A percentile compares a stretch with the other conserved stretches of the same genome.
Conservation (phyloP, 148 eudicot genomes). For the Chenopodium album region DNA sequence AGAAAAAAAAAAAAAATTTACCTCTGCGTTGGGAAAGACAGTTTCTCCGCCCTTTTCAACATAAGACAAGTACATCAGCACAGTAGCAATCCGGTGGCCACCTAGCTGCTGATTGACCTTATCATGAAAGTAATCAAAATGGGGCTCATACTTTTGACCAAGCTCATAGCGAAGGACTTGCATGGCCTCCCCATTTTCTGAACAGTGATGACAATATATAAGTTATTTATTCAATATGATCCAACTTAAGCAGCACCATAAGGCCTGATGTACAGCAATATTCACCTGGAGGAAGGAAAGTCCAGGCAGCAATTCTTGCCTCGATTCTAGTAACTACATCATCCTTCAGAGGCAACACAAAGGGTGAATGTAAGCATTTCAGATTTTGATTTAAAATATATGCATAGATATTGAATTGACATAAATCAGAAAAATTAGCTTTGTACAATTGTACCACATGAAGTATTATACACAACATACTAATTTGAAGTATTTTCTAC, state of each 20-base stretch:
- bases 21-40: constrained; percentile 74
- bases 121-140: constrained; percentile 77
- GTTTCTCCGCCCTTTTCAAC: constrained; percentile 92
- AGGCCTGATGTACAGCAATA: not conserved
- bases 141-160: constrained; percentile 93
- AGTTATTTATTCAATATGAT: constrained; percentile 7
- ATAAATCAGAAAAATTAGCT: not conserved
- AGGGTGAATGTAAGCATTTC: not conserved
- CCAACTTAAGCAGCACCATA: not conserved
- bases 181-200: constrained; percentile 89
- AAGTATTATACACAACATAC: not conserved
- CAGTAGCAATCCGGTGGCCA: constrained; percentile 86
- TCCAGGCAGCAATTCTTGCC: constrained; percentile 84
- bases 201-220: not conserved
- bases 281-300: constrained; percentile 82
- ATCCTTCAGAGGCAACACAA: constrained; percentile 46
- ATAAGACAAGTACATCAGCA: constrained; percentile 84
- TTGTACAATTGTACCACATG: not conserved
- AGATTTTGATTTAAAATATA: not conserved
- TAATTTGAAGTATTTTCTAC: not conserved
- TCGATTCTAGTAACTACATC: constrained; percentile 67
- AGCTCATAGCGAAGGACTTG: constrained; percentile 78
- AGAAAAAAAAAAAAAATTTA: constrained; percentile 15
- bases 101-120: constrained; percentile 67
- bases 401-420: not conserved